Percentiles rank a stretch among this genome's conserved stretches.
These are phyloP conservation scores for Santalum album DNA, from an alignment of 164 flowering plant genomes.

Conservation along the genomic window DNA sequence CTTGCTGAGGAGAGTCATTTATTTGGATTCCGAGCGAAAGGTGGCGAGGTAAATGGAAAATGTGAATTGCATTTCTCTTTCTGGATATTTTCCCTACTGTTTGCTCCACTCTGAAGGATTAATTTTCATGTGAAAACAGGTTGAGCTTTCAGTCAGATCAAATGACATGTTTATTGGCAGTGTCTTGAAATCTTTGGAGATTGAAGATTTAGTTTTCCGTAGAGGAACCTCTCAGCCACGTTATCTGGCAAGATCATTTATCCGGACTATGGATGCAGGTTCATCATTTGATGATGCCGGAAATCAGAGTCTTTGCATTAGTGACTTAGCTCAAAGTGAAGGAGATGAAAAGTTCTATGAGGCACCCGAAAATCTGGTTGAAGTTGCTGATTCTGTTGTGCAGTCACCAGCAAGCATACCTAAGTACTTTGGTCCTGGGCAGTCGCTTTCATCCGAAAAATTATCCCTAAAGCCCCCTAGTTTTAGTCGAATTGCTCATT, in stretches of 20 bases:
- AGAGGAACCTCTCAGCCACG: conserved; percentile 31
- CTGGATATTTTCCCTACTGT: background rate
- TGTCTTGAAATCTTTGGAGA: conserved; percentile 73
- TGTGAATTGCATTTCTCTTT: background rate
- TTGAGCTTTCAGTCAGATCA: conserved; percentile 60
- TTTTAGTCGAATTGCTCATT: conserved; percentile 47
- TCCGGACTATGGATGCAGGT: conserved; percentile 29
- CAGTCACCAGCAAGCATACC: conserved; percentile 14
- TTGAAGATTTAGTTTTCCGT: conserved; percentile 68
- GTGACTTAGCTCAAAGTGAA: conserved; percentile 35
- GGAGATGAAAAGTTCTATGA: conserved; percentile 87
- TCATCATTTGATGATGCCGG: conserved; percentile 20
- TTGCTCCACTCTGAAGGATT: background rate
- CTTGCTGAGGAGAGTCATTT: conserved; percentile 61
- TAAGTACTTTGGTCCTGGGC: conserved; percentile 16
- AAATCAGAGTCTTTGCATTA: conserved; percentile 21
- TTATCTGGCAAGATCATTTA: conserved; percentile 76
- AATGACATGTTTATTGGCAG: conserved; percentile 87
- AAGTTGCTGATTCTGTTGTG: conserved; percentile 29
- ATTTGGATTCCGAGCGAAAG: conserved; percentile 88
- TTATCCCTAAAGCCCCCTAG: conserved; percentile 42
- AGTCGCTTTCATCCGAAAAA: conserved; percentile 19
- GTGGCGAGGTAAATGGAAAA: conserved; percentile 63
- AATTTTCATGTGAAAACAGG: conserved; percentile 35
- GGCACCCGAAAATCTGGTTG: conserved; percentile 71